Base-by-base conservation (phyloP, 2,329 filamentous ascomycete genomes). In the Stemphylium lycopersici region DNA sequence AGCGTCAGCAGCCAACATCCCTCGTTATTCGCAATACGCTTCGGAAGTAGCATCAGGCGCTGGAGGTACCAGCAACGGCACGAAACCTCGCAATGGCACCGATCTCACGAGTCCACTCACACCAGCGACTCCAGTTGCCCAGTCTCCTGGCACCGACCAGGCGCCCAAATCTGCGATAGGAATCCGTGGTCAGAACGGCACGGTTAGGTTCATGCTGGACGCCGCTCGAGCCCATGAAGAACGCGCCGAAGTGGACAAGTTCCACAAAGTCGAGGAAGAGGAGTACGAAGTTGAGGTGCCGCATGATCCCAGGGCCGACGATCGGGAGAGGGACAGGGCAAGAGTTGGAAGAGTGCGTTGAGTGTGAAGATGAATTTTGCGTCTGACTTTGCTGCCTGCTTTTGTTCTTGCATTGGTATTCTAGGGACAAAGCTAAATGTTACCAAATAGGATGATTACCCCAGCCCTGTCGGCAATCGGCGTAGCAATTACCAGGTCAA, bases 121-220 rank as follows among this genome's bases (percentile, higher is more conserved):
- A 32, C 78, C 80, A 3, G 68, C 78, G 15, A 84, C 78, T 44
- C 81, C 74, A 54, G 77, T 73, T 55, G 77, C 67, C 58, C 79
- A 75, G 63, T 80, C 70, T 48, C 76, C 76, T 12, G 59, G 59
- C 26, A 61, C 55, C 20, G 52, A 64, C 31, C 60, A 68, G 32
- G 55, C 83, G 65, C 42, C 65, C 12, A 63, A 76, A 66, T 59
- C 75, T 65, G 58, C 68, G 12, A 69, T 70, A 26, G 70, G 72
- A 12, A 56, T 71, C 67, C 31, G 78, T 67, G 79, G 81, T 6
- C 77, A 80, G 29, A 88, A 91, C 18, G 90, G 90, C 6, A 96
- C 93, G 0, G 86, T 96, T 61, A 85, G 95, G 6, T 98, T 96
- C 73, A 91, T 97, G 76, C 87, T 98, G 43, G 90, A 96, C 61